Evolutionary conservation across 2,329 filamentous ascomycete genomes (phyloP).

Genomic region (Hypoxylon sp.): DNA sequence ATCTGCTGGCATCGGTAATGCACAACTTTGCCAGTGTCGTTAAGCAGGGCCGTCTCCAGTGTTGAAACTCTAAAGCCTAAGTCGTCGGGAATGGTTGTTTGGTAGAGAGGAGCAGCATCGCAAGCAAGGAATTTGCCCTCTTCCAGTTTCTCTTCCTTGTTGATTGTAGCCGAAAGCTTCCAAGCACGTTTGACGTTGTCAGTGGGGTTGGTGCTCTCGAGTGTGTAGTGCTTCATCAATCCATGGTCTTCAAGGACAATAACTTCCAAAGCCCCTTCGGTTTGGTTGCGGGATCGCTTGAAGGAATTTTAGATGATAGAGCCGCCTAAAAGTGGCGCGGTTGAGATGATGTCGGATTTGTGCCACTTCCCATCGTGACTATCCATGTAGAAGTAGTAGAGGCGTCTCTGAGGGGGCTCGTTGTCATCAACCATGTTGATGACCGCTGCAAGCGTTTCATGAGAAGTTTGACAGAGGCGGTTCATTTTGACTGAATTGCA

Average conservation of each 20-base stretch:
- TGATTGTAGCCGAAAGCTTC: constrained; percentile 10
- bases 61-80: background rate
- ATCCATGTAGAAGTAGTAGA: constrained; percentile 27
- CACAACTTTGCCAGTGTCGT: background rate
- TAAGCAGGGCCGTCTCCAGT: constrained; percentile 23
- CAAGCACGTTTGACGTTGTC: constrained; percentile 1
- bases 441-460: constrained; percentile 29
- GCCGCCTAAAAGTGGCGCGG: constrained; percentile 13
- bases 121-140: constrained; percentile 8
- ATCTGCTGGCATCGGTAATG: constrained; percentile 27
- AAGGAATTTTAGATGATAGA: constrained; percentile 29
- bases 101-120: constrained; percentile 22
- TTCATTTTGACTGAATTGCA: constrained; percentile 34
- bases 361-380: constrained; percentile 15
- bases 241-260: constrained; percentile 27
- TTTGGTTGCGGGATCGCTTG: constrained; percentile 3
- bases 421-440: constrained; percentile 20
- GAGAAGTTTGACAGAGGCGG: constrained; percentile 30
- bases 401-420: constrained; percentile 1
- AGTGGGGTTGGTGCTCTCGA: constrained; percentile 7
- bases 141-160: background rate
- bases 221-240: constrained; percentile 25
- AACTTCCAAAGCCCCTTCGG: constrained; percentile 32
- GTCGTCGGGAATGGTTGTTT: constrained; percentile 3
- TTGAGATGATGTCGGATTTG: constrained; percentile 2